Base-by-base conservation (phyloP, 176 grass and related monocot species). In the Rhynchospora pubera region DNA sequence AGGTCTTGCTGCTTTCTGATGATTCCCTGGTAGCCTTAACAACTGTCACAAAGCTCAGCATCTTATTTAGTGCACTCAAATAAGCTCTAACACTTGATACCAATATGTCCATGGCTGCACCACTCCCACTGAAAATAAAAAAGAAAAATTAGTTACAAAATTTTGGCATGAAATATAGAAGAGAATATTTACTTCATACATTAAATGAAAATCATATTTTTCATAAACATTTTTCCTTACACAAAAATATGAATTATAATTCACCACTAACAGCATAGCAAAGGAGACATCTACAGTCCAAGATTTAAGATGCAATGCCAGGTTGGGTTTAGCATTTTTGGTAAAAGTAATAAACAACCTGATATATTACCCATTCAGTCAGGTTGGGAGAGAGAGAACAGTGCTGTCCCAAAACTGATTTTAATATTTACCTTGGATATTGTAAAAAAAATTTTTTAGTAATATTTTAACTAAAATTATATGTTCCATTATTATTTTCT, bases 71-170 rank as follows among this genome's bases (percentile, higher is more conserved):
- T 48, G 94, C 94, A 65, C 88, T 92, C 51, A 98, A 64, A 80
- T 94, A 98, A 42, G 95, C 95, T 83, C 92, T 87, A 32, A 98
- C 82, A 34, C 92, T 98, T 15, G 92, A 94, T 50, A 98, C 90
- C 0, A 93, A 91, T 52, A 94, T 77, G 61, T 97, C 95, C 90
- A 98, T 77, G 18, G 83, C 78, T 2, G 90, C 85, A 16, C 92
- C 95, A 2, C 92, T 98, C 85, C 94, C 94, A 86, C 92, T 94
- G 90, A 83, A 82, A 78, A 18, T 83, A 89, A 19, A 84, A 4
- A 52, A 77, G 3, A 1, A 1, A 65, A 62, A 59, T 9, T 16
- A 65, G 16, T 73, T 74, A 56, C 7, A 23, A 11, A 68, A 69
- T 9, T 15, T 44, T 19, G 6, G 44, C 39, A 66, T 39, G 1